These are phyloP conservation scores for Pezizomycotina sp. DNA, from an alignment of 2,329 filamentous ascomycete species.

Conservation along the genomic window DNA sequence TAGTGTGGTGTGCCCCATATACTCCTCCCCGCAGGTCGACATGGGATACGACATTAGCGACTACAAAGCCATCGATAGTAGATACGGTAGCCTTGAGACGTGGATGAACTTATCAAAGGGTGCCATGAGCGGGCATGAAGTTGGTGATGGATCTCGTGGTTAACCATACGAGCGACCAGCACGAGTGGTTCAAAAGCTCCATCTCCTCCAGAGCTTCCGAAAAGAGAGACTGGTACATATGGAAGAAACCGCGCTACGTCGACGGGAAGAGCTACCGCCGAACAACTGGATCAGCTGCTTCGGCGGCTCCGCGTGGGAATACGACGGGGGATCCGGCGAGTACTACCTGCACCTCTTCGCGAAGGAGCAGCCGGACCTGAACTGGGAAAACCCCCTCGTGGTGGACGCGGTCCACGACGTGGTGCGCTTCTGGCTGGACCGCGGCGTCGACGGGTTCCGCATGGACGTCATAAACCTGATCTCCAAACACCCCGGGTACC, in stretches of 20 bases:
- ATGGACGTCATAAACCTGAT: slow-evolving; percentile 61
- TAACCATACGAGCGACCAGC: slow-evolving; percentile 55
- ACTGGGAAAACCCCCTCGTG: slow-evolving; percentile 58
- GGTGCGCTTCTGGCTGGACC: slow-evolving; percentile 64
- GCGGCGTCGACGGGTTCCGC: slow-evolving; percentile 57
- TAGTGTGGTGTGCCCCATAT: slow-evolving; percentile 46
- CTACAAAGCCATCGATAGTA: slow-evolving; percentile 47
- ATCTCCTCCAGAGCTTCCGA: slow-evolving; percentile 34
- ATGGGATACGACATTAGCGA: slow-evolving; percentile 56
- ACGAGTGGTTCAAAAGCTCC: slow-evolving; percentile 43
- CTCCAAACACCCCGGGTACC: slow-evolving; percentile 44
- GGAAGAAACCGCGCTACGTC: slow-evolving; percentile 33
- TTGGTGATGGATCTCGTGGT: slow-evolving; percentile 61
- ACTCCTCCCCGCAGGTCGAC: slow-evolving; percentile 46
- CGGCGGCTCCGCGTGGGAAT: slow-evolving; percentile 35
- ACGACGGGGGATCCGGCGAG: slow-evolving; percentile 35
- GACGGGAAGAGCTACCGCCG: slow-evolving; percentile 30
- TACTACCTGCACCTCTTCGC: slow-evolving; percentile 51
- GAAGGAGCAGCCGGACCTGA: slow-evolving; percentile 64
- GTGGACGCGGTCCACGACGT: slow-evolving; percentile 54
- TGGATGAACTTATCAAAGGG: slow-evolving; percentile 44
- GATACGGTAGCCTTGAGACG: slow-evolving; percentile 51
- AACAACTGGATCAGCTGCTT: slow-evolving; percentile 35
- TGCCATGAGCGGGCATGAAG: slow-evolving; percentile 49
- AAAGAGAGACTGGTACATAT: slow-evolving; percentile 42